Conservation (phyloP, 345 rosid genomes). For the Capsella bursapastoris region DNA sequence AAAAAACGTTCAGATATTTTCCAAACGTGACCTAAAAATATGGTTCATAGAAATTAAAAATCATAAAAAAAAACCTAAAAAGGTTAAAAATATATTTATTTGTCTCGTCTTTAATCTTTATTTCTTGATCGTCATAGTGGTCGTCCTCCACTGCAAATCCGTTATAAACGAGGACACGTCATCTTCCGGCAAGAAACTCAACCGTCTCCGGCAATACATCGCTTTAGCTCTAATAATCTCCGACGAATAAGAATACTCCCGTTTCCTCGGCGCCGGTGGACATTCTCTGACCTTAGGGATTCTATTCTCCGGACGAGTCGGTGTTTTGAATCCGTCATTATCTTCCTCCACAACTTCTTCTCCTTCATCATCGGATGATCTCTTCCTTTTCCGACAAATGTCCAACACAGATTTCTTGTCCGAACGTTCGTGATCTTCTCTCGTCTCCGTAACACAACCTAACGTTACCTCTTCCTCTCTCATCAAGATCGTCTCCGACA, state of each 20-base stretch:
- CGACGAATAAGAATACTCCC: slow-evolving; percentile 3
- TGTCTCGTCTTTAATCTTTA: neutral
- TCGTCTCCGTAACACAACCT: neutral
- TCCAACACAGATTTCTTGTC: slow-evolving; percentile 26
- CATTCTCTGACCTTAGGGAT: slow-evolving; percentile 39
- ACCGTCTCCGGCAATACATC: slow-evolving; percentile 37
- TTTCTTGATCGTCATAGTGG: slow-evolving; percentile 39
- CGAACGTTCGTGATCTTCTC: slow-evolving; percentile 1
- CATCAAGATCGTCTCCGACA: slow-evolving; percentile 25
- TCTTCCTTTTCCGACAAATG: slow-evolving; percentile 33
- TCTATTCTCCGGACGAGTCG: slow-evolving; percentile 43
- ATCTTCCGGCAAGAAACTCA: slow-evolving; percentile 27
- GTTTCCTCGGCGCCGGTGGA: slow-evolving; percentile 40
- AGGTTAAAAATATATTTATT: neutral
- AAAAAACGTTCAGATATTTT: slow-evolving; percentile 41
- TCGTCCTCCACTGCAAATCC: slow-evolving; percentile 42
- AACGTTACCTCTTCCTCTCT: slow-evolving; percentile 25
- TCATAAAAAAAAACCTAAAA: slow-evolving; percentile 14
- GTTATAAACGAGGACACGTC: slow-evolving; percentile 17
- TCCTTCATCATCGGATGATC: slow-evolving; percentile 26
- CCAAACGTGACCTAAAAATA: slow-evolving; percentile 40
- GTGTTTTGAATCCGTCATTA: slow-evolving; percentile 41
- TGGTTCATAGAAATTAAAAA: slow-evolving; percentile 5
- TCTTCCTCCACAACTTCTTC: slow-evolving; percentile 21
- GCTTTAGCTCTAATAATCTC: slow-evolving; percentile 12